These are phyloP conservation scores for Fusarium sulawesiense DNA, from an alignment of 2,329 filamentous ascomycete genomes.

Conservation along the genomic window DNA sequence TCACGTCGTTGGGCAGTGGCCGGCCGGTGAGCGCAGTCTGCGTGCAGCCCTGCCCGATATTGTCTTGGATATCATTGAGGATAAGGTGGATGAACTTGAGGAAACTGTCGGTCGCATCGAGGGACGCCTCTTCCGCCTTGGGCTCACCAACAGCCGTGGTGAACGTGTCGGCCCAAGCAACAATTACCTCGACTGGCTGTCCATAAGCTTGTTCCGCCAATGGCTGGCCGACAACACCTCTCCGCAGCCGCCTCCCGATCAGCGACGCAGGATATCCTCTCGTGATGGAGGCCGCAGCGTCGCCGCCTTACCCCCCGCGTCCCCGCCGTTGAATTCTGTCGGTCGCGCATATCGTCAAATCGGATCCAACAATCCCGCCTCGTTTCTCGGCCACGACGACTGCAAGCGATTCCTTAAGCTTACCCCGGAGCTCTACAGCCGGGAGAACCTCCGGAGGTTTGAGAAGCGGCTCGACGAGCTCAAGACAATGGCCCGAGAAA, in stretches of 20 bases:
- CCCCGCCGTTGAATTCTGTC: constrained; percentile 65
- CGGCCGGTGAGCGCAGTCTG: constrained; percentile 80
- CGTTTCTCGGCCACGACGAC: constrained; percentile 85
- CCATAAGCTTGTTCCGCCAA: constrained; percentile 86
- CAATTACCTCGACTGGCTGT: constrained; percentile 90
- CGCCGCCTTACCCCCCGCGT: constrained; percentile 52
- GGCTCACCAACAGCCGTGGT: constrained; percentile 79
- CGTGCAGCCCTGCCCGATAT: constrained; percentile 77
- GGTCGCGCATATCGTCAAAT: constrained; percentile 83
- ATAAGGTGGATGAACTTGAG: constrained; percentile 92
- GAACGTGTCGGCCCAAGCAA: constrained; percentile 84
- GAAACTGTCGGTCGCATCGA: constrained; percentile 85
- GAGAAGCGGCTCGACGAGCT: constrained; percentile 90
- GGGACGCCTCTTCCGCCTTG: constrained; percentile 82
- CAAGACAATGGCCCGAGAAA: constrained; percentile 83
- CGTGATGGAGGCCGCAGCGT: constrained; percentile 48
- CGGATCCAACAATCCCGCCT: constrained; percentile 67
- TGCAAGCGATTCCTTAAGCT: constrained; percentile 91
- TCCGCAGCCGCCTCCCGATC: constrained; percentile 60
- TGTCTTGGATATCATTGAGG: constrained; percentile 90
- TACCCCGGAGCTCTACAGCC: constrained; percentile 81
- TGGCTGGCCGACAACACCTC: constrained; percentile 94
- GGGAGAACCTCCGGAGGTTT: constrained; percentile 87
- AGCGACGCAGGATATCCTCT: constrained; percentile 44
- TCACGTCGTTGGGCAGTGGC: constrained; percentile 96